These are phyloP conservation scores for Fusarium equiseti DNA, from an alignment of 2,329 filamentous ascomycete species.

Conservation along the genomic window DNA sequence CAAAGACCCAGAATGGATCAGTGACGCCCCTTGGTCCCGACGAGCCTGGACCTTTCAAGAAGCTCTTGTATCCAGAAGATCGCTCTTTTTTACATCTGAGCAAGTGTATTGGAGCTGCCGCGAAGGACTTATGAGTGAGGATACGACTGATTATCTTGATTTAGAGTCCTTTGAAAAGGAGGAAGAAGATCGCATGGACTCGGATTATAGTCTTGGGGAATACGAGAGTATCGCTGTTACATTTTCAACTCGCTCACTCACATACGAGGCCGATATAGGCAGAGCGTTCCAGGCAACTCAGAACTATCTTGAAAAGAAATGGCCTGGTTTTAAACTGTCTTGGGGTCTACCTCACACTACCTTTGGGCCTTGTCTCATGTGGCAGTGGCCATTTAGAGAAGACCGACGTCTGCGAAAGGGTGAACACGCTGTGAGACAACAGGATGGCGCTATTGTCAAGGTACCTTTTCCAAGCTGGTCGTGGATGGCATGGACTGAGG, in stretches of 20 bases:
- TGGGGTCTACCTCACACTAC: neutral
- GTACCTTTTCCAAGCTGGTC: neutral
- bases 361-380: neutral
- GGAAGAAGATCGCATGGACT: neutral
- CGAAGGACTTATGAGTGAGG: neutral
- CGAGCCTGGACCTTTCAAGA: neutral
- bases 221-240: neutral
- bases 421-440: neutral
- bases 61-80: neutral
- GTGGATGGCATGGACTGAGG: neutral
- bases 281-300: neutral
- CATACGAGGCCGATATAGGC: neutral
- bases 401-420: neutral
- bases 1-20: neutral
- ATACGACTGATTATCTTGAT: neutral
- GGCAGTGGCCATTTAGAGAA: accelerated
- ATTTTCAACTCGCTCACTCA: neutral
- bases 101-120: slow-evolving; percentile 1
- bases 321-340: neutral
- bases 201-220: neutral
- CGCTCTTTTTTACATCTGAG: neutral
- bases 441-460: neutral
- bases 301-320: neutral
- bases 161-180: neutral
- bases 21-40: neutral